Evolutionary conservation across 2,329 filamentous ascomycete genomes (phyloP).

Genomic region (Pezicula carpinea): DNA sequence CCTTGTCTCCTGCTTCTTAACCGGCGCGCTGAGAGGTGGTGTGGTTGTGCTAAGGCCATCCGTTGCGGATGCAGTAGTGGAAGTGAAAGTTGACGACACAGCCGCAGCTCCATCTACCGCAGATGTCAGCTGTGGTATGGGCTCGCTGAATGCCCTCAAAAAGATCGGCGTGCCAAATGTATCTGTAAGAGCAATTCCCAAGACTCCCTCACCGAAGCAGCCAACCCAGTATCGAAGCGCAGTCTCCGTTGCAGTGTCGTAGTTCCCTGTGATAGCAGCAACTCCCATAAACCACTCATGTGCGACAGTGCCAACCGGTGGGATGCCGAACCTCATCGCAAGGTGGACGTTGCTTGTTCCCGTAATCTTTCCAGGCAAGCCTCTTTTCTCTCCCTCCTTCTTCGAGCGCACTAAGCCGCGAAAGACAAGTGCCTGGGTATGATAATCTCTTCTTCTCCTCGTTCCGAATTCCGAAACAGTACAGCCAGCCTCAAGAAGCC

Average conservation of each 20-base stretch:
- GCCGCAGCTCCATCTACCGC: conserved; percentile 13
- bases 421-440: conserved; percentile 90
- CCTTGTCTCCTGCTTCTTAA: conserved; percentile 32
- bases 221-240: conserved; percentile 85
- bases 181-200: conserved; percentile 88
- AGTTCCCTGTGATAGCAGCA: conserved; percentile 84
- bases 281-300: conserved; percentile 99
- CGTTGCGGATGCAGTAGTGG: conserved; percentile 35
- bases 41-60: conserved; percentile 31
- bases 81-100: conserved; percentile 22
- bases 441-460: conserved; percentile 82
- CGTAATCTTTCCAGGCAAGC: conserved; percentile 67
- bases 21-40: conserved; percentile 30
- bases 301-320: conserved; percentile 83
- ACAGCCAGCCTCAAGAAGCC: conserved; percentile 76
- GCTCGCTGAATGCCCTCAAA: conserved; percentile 74
- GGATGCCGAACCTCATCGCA: conserved; percentile 84
- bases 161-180: conserved; percentile 94
- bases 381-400: conserved; percentile 61
- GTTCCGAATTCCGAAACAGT: conserved; percentile 93
- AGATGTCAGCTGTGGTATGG: conserved; percentile 42
- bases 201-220: conserved; percentile 79
- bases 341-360: conserved; percentile 97
- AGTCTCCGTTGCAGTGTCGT: conserved; percentile 76
- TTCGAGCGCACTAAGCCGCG: conserved; percentile 77